Evolutionary conservation across 768 basidiomycete species (phyloP).

Genomic region (Peribolospora baueri): DNA sequence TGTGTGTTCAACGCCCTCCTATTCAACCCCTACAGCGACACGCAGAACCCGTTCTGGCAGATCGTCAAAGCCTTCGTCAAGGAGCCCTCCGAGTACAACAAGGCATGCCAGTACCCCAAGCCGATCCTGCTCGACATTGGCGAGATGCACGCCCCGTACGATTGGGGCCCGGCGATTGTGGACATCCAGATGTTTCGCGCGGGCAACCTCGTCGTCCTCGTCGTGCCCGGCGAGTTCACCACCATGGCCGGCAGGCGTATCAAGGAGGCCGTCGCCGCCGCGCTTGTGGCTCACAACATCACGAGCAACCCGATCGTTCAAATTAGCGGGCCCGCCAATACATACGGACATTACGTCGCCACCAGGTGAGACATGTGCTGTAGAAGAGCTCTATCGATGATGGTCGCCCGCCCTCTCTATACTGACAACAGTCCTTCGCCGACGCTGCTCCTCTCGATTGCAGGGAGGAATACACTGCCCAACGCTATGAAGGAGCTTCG

Average conservation of each 20-base stretch:
- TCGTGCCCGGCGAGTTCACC: constrained; percentile 54
- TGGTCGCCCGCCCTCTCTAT: too few species aligned
- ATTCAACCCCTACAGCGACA: too few species aligned
- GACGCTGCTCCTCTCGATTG: too few species aligned
- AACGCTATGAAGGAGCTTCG: too few species aligned
- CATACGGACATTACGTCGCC: constrained; percentile 38
- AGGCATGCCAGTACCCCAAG: constrained; percentile 49
- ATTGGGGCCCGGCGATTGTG: constrained; percentile 49
- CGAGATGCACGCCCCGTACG: constrained; percentile 39
- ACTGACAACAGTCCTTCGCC: too few species aligned
- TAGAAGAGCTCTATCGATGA: not conserved
- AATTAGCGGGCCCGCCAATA: constrained; percentile 56
- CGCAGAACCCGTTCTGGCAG: constrained; percentile 52
- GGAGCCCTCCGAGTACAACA: constrained; percentile 32
- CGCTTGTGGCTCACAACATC: constrained; percentile 38
- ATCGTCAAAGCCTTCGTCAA: constrained; percentile 39
- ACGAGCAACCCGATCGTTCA: constrained; percentile 49
- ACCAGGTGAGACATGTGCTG: constrained; percentile 15
- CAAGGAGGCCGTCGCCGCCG: constrained; percentile 39
- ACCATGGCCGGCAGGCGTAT: constrained; percentile 60
- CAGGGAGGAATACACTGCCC: too few species aligned
- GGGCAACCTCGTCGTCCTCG: constrained; percentile 48
- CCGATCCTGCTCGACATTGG: constrained; percentile 55
- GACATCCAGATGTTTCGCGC: constrained; percentile 53
- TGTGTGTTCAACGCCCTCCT: too few species aligned